Percentiles rank a stretch among this genome's conserved stretches.
These are phyloP conservation scores for Sequoiadendron giganteum DNA, from an alignment of 75 land plant species.

Conservation along the genomic window DNA sequence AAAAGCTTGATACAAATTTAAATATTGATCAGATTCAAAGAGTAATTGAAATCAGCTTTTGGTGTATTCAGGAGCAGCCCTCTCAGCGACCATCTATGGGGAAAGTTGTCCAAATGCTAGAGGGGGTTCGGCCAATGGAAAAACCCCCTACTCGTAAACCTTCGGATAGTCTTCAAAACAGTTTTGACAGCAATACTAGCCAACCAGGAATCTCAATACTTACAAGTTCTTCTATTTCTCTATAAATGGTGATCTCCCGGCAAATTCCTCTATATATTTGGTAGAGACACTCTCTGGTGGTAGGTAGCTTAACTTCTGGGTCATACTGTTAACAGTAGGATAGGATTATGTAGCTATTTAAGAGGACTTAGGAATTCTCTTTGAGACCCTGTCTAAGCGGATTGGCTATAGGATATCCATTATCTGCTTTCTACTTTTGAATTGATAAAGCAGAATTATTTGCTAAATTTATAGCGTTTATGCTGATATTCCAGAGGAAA, in stretches of 20 bases:
- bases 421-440: neutral
- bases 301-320: no score
- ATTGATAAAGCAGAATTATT: neutral
- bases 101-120: no score
- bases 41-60: no score
- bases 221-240: slow-evolving; percentile 32
- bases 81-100: no score
- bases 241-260: neutral
- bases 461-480: neutral
- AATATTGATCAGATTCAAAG: no score
- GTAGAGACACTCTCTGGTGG: neutral
- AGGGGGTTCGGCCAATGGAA: no score
- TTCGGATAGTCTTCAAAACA: no score
- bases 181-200: slow-evolving; percentile 17
- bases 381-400: neutral
- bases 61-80: no score
- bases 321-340: neutral
- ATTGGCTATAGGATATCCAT: neutral
- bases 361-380: neutral
- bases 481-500: neutral
- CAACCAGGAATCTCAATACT: slow-evolving; percentile 20
- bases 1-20: slow-evolving; percentile 35
- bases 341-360: neutral
- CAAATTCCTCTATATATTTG: neutral
- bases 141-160: no score